Conservation (phyloP, 129 eudicot genomes). For the Heracleum sosnowskyi region DNA sequence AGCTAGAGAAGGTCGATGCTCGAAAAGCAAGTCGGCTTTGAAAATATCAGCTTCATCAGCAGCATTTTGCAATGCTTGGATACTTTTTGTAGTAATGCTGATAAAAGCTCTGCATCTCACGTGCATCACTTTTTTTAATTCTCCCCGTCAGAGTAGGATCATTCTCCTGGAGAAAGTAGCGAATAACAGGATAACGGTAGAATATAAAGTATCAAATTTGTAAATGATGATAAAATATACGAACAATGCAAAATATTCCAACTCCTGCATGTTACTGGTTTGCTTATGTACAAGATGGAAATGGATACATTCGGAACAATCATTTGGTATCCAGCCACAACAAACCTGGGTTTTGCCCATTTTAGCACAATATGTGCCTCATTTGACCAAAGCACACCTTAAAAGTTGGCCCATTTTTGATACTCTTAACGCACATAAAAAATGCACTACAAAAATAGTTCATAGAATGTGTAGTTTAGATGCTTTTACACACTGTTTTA, state of each 20-base stretch:
- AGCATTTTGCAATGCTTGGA: constrained; percentile 97
- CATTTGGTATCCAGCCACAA: background rate
- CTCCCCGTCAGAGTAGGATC: constrained; percentile 97
- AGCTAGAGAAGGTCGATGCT: background rate
- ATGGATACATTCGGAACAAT: background rate
- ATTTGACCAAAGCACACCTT: background rate
- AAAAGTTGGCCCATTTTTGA: background rate
- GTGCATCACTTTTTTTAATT: constrained; percentile 93
- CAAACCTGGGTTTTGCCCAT: background rate
- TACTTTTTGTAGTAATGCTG: constrained; percentile 92
- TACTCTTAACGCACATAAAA: background rate
- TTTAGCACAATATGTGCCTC: background rate
- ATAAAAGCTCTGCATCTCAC: constrained; percentile 99
- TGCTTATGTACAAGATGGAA: background rate
- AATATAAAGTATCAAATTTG: background rate
- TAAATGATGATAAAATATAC: background rate
- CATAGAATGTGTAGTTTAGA: background rate
- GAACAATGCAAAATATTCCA: background rate
- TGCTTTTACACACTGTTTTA: background rate
- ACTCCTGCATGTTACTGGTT: background rate
- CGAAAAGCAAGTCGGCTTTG: background rate
- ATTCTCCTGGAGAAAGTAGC: constrained; percentile 53
- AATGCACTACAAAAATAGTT: background rate
- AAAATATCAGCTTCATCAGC: constrained; percentile 89
- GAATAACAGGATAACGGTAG: background rate